Evolutionary conservation across 2,329 filamentous ascomycete species (phyloP), one percentile per base, ranked within the genome.

Genomic region (Nectriaceae sp.): DNA sequence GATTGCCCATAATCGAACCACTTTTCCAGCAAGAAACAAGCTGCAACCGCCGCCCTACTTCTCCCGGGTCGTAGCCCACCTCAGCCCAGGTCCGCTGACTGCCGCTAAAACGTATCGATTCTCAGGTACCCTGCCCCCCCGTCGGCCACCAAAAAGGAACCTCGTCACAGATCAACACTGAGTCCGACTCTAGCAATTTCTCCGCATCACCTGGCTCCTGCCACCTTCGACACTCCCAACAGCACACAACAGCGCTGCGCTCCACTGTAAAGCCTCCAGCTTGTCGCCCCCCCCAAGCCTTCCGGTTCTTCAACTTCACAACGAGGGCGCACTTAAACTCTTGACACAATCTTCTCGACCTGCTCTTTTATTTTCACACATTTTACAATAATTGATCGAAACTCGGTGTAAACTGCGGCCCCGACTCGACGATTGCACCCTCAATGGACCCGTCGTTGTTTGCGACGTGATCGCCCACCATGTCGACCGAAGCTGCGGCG

Each of bases 401-500:
- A 18, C 21, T 16, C 6, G 5, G n/a, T n/a, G n/a, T n/a, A n/a
- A n/a, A n/a, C n/a, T n/a, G n/a, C n/a, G 33, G n/a, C 33, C 33
- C 16, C 8, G 13, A 19, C 8, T 36, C n/a, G 44, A 39, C 41
- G 47, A 46, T 58, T 59, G 54, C 46, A 49, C 55, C 49, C 58
- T 64, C 61, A 57, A 68, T 69, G 67, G 66, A 57, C 61, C 54
- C 59, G 62, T 69, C 65, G 65, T 64, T 61, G 61, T 65, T 60
- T 61, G 67, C 64, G 63, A 64, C 66, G 61, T 70, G 60, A 68
- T 60, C 57, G 57, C 64, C 61, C 64, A 70, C 65, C 70, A 83
- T 83, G 79, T 78, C 78, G 71, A 76, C 72, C 70, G 73, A 79
- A 75, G 75, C 74, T 73, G 75, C 67, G 65, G 71, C 70, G 70